Base-by-base conservation (phyloP, 176 grass and related monocot species). In the Avena insularis region DNA sequence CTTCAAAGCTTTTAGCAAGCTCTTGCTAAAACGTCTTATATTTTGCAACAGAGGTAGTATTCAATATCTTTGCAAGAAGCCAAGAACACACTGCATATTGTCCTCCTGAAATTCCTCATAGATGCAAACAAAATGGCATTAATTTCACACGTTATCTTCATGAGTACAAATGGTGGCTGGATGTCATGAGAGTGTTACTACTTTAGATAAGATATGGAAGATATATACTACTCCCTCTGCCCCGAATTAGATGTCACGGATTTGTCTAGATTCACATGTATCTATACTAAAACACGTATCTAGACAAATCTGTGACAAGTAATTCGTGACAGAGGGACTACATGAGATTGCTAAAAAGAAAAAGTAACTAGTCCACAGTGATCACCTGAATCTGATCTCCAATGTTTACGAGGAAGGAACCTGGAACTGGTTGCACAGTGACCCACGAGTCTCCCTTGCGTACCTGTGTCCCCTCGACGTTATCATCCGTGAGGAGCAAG, bases 331-430 rank as follows among this genome's bases (percentile, higher is more conserved):
- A 43, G 40, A 43, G 5, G 40, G 38, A 7, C 6, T 7, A 51
- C 23, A 76, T 76, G 23, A 76, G 48, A 75, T 51, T 51, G 48
- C 27, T 31, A 77, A 31, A 55, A 77, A 17, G 9, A 77, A 15
- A 29, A 77, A 4, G 25, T 76, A 54, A 76, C 14, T 56, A 19
- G 55, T 53, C 46, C 20, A 80, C 83, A 80, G n/a, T 29, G 38
- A 72, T 84, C 46, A 90, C 94, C 87, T 93, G 89, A 82, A 92
- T 86, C 86, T 96, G 94, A 72, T 96, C 91, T 71, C 85, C 94
- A 59, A 93, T 35, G 43, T 96, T 96, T 27, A 93, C 83, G 2
- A 93, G 49, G 13, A 96, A 90, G 58, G 94, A 86, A 8, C 83
- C 90, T 25, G 84, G 75, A 40, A 87, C 54, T 0, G 94, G 83